Evolutionary conservation across 495 filamentous ascomycete genomes (phyloP), one percentile per base, ranked within the genome.

Genomic region (Parathielavia hyrcaniae): DNA sequence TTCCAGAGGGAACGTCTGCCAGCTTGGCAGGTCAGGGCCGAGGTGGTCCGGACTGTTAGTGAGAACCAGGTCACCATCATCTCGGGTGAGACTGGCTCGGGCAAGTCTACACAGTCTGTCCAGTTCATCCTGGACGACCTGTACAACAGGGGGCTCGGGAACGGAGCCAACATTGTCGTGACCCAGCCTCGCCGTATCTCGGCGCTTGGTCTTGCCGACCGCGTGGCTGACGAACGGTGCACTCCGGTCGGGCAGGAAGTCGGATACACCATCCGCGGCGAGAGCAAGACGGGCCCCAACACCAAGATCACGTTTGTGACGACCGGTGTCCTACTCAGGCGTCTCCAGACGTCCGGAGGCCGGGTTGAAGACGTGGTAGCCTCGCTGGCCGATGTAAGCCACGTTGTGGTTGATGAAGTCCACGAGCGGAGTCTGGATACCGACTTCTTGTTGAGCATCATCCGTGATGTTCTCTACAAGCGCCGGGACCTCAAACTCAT

Each of bases 251-350:
- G 93, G 0, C 84, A 89, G 53, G 93, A 98, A 69, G 82, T 98
- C 38, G 93, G 93, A 10, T 98, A 96, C 67, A 79, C 86, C n/a
- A 97, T 98, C 61, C 83, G 95, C 39, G 93, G 93, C 40, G 93
- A 97, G 67, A 89, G 86, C 41, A 90, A 87, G 68, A 73, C 77
- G 1, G 69, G 73, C 35, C 61, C 45, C 1, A 72, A 77, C 35
- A 98, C 93, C 0, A 95, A 87, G 70, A 91, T 97, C 61, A 93
- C 88, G 0, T 98, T 98, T 67, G 88, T 97, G 41, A 98, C 93
- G 0, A 97, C 93, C 26, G 93, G 93, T 80, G 92, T 98, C n/a
- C 75, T 98, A 40, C 80, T 98, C 16, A 77, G 95, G 53, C 82
- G 90, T 8, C 77, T 98, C 40, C 93, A 98, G 69, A 93, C 89